These are phyloP conservation scores for Bryoglossum gracile DNA, from an alignment of 495 filamentous ascomycete species.

Conservation along the genomic window DNA sequence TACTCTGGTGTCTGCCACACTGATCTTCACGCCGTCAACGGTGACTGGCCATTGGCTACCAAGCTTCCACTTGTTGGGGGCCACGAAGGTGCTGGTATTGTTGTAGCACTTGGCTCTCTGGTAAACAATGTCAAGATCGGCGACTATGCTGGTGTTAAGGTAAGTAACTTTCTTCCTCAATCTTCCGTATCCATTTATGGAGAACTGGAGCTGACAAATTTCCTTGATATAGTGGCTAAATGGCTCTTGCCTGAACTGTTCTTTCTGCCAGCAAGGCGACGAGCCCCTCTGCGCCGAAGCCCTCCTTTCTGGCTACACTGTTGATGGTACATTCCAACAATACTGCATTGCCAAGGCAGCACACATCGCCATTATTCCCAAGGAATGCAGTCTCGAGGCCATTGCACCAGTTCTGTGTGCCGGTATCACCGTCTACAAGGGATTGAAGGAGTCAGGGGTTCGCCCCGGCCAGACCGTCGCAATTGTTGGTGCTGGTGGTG, in stretches of 20 bases:
- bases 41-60: conserved; percentile 75
- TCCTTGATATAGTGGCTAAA: conserved; percentile 61
- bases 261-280: conserved; percentile 65
- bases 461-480: conserved; percentile 72
- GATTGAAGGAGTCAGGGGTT: conserved; percentile 72
- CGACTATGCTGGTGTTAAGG: conserved; percentile 74
- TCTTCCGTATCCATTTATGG: background rate
- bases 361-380: conserved; percentile 72
- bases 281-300: conserved; percentile 71
- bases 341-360: conserved; percentile 81
- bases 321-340: conserved; percentile 90
- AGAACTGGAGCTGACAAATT: background rate
- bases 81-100: conserved; percentile 86
- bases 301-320: conserved; percentile 77
- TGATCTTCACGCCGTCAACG: conserved; percentile 64
- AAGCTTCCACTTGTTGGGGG: conserved; percentile 86
- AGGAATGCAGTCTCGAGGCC: conserved; percentile 66
- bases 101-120: conserved; percentile 69
- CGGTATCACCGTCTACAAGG: conserved; percentile 91
- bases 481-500: conserved; percentile 84
- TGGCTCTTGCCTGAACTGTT: conserved; percentile 68
- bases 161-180: background rate
- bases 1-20: conserved; percentile 94
- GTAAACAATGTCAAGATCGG: conserved; percentile 70
- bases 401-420: conserved; percentile 79